These are phyloP conservation scores for Leptographium radiaticola DNA, from an alignment of 2,329 filamentous ascomycete species.

Conservation along the genomic window DNA sequence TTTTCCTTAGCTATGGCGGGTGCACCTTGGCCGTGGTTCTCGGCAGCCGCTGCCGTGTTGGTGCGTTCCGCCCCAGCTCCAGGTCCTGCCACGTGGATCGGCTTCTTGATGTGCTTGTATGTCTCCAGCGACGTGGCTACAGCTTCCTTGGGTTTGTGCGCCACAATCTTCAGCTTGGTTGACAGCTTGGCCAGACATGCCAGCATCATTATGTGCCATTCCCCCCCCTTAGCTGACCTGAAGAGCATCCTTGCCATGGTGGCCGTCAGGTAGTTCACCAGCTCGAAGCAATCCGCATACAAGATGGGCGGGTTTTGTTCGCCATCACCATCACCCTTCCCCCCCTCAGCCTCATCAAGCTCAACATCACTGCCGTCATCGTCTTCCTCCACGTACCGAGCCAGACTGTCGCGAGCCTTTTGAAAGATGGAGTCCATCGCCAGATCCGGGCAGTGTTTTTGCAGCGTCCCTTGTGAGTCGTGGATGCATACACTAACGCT, in stretches of 20 bases:
- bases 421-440: neutral
- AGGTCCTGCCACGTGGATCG: neutral
- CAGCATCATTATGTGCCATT: neutral
- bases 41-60: neutral
- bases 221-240: neutral
- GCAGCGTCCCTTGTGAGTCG: neutral
- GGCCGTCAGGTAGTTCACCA: neutral
- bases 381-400: neutral
- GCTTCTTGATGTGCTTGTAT: neutral
- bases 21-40: neutral
- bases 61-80: neutral
- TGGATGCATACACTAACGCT: neutral
- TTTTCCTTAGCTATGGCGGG: neutral
- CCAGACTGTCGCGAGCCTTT: neutral
- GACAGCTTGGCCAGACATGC: neutral
- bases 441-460: neutral
- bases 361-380: neutral
- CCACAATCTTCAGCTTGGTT: slow-evolving; percentile 1
- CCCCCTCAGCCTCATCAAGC: neutral
- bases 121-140: neutral
- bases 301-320: neutral
- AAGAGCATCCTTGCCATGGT: neutral
- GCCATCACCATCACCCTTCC: neutral
- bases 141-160: neutral
- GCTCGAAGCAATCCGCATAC: neutral